These are phyloP conservation scores for Glycine tomentella DNA, from an alignment of 306 rosid species.

Conservation along the genomic window DNA sequence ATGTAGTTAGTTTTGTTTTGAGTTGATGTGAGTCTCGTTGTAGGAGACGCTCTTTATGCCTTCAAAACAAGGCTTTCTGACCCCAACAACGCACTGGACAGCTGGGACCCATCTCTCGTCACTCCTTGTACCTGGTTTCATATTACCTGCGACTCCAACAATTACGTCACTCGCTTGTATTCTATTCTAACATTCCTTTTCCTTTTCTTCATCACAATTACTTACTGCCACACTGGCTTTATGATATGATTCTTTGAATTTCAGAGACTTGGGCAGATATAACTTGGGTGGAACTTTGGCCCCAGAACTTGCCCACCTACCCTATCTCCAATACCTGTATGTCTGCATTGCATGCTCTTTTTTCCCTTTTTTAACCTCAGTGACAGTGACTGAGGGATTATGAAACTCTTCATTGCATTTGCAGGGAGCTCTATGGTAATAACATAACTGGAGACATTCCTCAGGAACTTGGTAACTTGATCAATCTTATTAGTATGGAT, in stretches of 20 bases:
- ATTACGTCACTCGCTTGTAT: too few species aligned
- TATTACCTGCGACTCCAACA: conserved; percentile 66
- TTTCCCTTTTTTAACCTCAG: too few species aligned
- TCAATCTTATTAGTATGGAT: conserved; percentile 76
- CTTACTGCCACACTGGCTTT: too few species aligned
- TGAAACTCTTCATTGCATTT: conserved; percentile 48
- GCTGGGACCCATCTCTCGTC: conserved; percentile 97
- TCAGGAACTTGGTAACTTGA: conserved; percentile 65
- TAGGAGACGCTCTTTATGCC: conserved; percentile 86
- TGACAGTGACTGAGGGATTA: too few species aligned
- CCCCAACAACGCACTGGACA: conserved; percentile 76
- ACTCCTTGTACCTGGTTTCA: conserved; percentile 83
- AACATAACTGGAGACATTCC: conserved; percentile 74
- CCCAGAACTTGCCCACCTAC: conserved; percentile 71
- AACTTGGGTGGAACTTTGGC: conserved; percentile 79
- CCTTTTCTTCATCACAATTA: too few species aligned
- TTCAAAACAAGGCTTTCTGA: conserved; percentile 68
- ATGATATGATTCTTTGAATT: conserved; percentile 14
- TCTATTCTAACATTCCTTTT: too few species aligned
- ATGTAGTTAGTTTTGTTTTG: too few species aligned
- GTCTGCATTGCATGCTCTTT: neutral
- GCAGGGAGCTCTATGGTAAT: conserved; percentile 77
- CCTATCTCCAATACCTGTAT: conserved; percentile 77
- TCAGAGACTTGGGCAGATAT: conserved; percentile 79
- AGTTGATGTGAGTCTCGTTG: too few species aligned